Evolutionary conservation across 306 rosid genomes (phyloP).

Genomic region (Fagus crenata): DNA sequence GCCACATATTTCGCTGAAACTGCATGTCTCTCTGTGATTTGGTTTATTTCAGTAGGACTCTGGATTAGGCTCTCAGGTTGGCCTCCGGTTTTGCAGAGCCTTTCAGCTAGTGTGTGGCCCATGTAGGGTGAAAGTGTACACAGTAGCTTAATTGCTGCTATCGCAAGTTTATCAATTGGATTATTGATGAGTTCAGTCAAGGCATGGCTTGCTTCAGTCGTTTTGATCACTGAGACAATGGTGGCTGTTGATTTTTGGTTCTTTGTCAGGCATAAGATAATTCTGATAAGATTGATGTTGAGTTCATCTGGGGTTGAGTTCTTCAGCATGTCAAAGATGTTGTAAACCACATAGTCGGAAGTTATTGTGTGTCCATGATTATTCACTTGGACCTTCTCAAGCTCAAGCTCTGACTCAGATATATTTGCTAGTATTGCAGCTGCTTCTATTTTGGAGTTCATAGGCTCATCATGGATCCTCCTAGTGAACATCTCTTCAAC

Average conservation of each 20-base stretch:
- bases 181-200: slow-evolving; percentile 37
- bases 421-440: slow-evolving; percentile 49
- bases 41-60: slow-evolving; percentile 17
- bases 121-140: slow-evolving; percentile 39
- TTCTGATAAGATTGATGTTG: slow-evolving; percentile 35
- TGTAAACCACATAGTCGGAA: slow-evolving; percentile 42
- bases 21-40: slow-evolving; percentile 47
- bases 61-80: slow-evolving; percentile 40
- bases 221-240: slow-evolving; percentile 34
- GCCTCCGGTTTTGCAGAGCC: slow-evolving; percentile 38
- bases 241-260: slow-evolving; percentile 31
- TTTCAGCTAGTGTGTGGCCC: slow-evolving; percentile 36
- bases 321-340: slow-evolving; percentile 40
- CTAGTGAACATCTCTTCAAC: slow-evolving; percentile 50
- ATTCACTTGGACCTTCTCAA: slow-evolving; percentile 37
- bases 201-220: slow-evolving; percentile 38
- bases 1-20: slow-evolving; percentile 43
- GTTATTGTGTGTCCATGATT: slow-evolving; percentile 39
- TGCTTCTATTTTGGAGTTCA: slow-evolving; percentile 43
- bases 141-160: slow-evolving; percentile 38
- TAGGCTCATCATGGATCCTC: slow-evolving; percentile 37
- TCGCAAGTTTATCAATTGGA: slow-evolving; percentile 33
- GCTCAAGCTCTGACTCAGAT: slow-evolving; percentile 34
- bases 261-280: slow-evolving; percentile 35
- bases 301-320: slow-evolving; percentile 48